phyloP scores from a whole-genome alignment of 2,329 filamentous ascomycete species.

The Botrytis galanthina region DNA sequence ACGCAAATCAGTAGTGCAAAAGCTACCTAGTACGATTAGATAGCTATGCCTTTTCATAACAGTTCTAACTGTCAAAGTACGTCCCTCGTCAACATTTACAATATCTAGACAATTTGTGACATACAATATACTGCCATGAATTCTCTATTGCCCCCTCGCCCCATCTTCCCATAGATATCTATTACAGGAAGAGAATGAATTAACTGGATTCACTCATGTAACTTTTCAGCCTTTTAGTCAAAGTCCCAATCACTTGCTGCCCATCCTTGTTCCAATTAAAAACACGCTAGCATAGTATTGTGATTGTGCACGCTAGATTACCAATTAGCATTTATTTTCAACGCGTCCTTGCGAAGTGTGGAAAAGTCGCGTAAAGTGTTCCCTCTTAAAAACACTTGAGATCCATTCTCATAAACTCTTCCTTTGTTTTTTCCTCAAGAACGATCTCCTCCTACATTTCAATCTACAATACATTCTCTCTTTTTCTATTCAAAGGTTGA shows the following conservation, averaged over 20 bases:
- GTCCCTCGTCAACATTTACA: not conserved
- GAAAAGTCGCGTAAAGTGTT: conserved; percentile 23
- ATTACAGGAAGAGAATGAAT: not conserved
- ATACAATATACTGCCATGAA: not conserved
- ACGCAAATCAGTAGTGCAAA: not conserved
- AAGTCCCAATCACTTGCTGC: not conserved
- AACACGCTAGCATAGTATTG: conserved; percentile 8
- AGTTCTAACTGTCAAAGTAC: not conserved
- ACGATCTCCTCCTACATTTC: conserved; percentile 5
- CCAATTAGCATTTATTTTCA: conserved; percentile 15
- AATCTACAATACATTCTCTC: conserved; percentile 2
- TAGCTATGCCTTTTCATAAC: not conserved
- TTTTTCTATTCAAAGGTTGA: not conserved
- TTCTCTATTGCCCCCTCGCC: not conserved
- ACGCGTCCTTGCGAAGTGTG: conserved; percentile 22
- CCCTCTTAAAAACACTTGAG: conserved; percentile 23
- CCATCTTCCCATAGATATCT: not conserved
- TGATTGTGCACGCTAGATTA: conserved; percentile 11
- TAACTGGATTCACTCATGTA: not conserved
- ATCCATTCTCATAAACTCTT: conserved; percentile 17
- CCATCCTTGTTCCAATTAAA: not conserved
- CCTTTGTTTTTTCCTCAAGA: conserved; percentile 15
- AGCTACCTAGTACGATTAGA: not conserved
- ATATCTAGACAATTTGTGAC: not conserved
- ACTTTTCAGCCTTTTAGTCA: not conserved